A percentile compares a stretch with the other conserved stretches of the same genome.
Conservation (phyloP, 163 green algal species). For the Chlamydomonas reinhardtii region DNA sequence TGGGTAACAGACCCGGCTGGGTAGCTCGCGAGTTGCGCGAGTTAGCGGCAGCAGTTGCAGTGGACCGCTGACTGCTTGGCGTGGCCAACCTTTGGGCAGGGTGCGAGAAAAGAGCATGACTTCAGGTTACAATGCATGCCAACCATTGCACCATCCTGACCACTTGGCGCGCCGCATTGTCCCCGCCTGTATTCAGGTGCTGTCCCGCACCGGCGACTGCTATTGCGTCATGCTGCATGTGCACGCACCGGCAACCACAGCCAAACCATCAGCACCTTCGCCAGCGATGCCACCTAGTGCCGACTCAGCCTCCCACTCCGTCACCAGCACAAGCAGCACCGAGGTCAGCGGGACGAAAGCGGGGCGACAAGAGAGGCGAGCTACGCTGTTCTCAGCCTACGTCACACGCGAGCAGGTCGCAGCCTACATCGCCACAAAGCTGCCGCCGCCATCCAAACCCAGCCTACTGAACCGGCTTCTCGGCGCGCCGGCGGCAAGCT, state of each 20-base stretch:
- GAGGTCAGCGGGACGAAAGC: background rate
- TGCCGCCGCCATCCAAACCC: background rate
- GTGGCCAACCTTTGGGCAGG: too few relatives aligned
- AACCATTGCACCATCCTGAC: background rate
- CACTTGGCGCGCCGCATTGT: background rate
- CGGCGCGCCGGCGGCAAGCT: background rate
- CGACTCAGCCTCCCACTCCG: background rate
- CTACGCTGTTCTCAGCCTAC: constrained; percentile 64
- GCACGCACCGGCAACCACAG: background rate
- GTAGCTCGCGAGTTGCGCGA: too few relatives aligned
- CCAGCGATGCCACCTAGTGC: too few relatives aligned
- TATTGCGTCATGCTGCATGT: constrained; percentile 68
- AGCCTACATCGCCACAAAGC: constrained; percentile 1
- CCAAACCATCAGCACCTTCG: background rate
- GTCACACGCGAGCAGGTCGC: constrained; percentile 55
- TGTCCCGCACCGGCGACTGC: constrained; percentile 55
- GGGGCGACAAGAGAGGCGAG: background rate
- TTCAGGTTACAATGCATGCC: too few relatives aligned
- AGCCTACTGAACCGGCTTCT: constrained; percentile 13
- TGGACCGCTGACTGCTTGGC: too few relatives aligned
- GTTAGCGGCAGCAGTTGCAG: too few relatives aligned
- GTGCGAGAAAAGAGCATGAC: too few relatives aligned
- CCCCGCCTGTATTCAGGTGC: background rate
- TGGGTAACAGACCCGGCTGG: too few relatives aligned
- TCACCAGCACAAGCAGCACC: background rate